Conservation (phyloP, 805 yeast species). For the Wickerhamiella azyma region DNA sequence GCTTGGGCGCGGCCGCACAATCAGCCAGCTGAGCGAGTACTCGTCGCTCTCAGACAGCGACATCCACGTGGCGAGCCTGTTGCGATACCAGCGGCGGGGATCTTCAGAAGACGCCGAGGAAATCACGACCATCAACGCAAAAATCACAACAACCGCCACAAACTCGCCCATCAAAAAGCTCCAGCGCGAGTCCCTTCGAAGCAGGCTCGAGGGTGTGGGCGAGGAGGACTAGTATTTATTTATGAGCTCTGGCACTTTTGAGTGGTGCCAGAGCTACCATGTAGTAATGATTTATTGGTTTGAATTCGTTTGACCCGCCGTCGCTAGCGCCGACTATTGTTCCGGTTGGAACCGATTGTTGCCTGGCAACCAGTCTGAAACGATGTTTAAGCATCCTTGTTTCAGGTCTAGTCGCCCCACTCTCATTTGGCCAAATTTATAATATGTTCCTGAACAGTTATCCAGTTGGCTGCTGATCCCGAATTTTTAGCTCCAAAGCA, state of each 20-base stretch:
- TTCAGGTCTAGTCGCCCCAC: no score
- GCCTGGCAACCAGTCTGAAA: background rate
- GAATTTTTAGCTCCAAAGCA: no score
- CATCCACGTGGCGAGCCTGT: background rate
- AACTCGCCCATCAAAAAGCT: slow-evolving; percentile 5
- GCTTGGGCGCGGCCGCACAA: slow-evolving; percentile 1
- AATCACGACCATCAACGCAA: background rate
- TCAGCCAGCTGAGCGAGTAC: slow-evolving; percentile 1
- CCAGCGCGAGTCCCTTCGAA: background rate
- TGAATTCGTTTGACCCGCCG: no score
- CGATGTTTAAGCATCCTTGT: no score
- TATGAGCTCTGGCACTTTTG: background rate
- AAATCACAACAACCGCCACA: background rate
- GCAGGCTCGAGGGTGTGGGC: background rate
- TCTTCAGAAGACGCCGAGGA: slow-evolving; percentile 3
- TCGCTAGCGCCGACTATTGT: no score
- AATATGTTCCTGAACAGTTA: no score
- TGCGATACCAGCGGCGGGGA: slow-evolving; percentile 1
- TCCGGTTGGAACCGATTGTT: no score
- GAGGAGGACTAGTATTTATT: background rate
- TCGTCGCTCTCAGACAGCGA: slow-evolving; percentile 5
- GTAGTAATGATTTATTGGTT: background rate
- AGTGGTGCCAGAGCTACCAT: background rate
- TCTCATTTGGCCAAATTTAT: no score
- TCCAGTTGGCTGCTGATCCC: no score